These are phyloP conservation scores for Flaveria trinervia DNA, from an alignment of 129 eudicot genomes.

Conservation along the genomic window DNA sequence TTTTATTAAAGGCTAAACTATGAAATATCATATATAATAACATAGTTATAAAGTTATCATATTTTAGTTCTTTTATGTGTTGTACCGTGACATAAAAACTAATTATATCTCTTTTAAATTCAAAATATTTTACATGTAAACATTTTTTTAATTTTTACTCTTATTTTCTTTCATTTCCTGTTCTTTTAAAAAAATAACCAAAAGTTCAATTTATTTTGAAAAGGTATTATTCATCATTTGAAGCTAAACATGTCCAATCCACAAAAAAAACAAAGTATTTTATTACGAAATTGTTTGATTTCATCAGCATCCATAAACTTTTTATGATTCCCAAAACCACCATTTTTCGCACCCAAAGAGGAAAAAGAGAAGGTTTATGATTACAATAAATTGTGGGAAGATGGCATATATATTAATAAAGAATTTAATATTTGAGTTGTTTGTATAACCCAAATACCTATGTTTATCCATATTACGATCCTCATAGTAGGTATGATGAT, in stretches of 20 bases:
- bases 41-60: background rate
- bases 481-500: too few species aligned
- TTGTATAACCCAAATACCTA: too few species aligned
- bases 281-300: slow-evolving; percentile 23
- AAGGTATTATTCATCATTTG: background rate
- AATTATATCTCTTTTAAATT: background rate
- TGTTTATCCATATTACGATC: too few species aligned
- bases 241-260: background rate
- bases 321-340: slow-evolving; percentile 32
- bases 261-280: background rate
- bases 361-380: slow-evolving; percentile 8
- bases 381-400: too few species aligned
- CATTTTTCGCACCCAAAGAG: slow-evolving; percentile 20
- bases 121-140: background rate
- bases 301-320: slow-evolving; percentile 30
- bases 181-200: too few species aligned
- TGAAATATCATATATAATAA: background rate
- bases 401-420: too few species aligned
- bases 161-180: too few species aligned
- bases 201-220: background rate
- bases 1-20: background rate
- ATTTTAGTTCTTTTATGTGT: background rate
- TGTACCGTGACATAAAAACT: background rate
- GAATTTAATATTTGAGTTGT: too few species aligned
- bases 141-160: background rate